Base-by-base conservation (phyloP, 139 green algal species). In the Haematococcus sp. region DNA sequence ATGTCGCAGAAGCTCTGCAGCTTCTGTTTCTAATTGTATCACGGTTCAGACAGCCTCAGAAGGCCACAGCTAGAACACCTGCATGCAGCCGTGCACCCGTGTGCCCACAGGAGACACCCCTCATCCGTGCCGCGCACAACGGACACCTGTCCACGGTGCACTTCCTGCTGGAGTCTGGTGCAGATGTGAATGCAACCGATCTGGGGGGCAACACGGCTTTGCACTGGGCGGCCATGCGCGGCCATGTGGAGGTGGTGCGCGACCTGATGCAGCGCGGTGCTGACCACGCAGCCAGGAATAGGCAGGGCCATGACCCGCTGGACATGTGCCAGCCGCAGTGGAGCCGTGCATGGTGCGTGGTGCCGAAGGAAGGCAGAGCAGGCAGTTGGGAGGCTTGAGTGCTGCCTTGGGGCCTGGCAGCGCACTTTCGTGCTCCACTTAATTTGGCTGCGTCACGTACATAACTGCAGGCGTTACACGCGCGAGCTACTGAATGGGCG, bases 171-270 rank as follows among this genome's bases (percentile, higher is more conserved):
- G 81, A 93, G 60, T 34, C 79, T 1, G 91, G 91, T 0, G 90
- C 92, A 0, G 82, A 91, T 54, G 83, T 94, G 30, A 87, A 92
- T 32, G 81, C 86, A 4, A 31, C 92, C 0, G 93, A 97, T 77
- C 68, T 95, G 88, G 93, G 94, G n/a, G 93, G 97, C 72, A 98
- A 97, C 90, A 95, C 91, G 1, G 80, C 93, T 17, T 84, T 98
- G 74, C 94, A 98, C 81, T 98, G 94, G 94, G 90, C 93, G 0
- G 84, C 91, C 35, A 98, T 97, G 93, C 84, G 94, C 0, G 94
- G 94, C 4, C 93, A 98, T 76, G 94, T 98, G 60, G 94, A 98
- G 82, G 93, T 97, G 65, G 90, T 96, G 16, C 52, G 23, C 52
- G 15, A 5, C 4, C 25, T 40, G 11, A 3, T 65, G 58, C 58